Evolutionary conservation across 441 rosid genomes (phyloP).

Genomic region (Erodium texanum): DNA sequence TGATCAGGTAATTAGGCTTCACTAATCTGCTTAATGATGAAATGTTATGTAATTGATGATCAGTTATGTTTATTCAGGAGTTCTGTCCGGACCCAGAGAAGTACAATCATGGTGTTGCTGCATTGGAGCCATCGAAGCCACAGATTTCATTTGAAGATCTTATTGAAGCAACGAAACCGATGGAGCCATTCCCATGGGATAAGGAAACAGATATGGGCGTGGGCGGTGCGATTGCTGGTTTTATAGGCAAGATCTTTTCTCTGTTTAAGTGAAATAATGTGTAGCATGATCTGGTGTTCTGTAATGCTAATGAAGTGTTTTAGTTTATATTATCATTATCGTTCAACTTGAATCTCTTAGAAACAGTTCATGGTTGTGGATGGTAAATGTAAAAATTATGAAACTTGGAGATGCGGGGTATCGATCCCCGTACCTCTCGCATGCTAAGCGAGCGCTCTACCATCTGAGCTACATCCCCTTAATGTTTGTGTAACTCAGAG

Average conservation of each 20-base stretch:
- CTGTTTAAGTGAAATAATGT: slow-evolving; percentile 24
- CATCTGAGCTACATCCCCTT: slow-evolving; percentile 97
- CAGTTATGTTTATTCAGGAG: slow-evolving; percentile 36
- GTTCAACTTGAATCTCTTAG: too few species aligned
- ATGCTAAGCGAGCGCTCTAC: slow-evolving; percentile 99
- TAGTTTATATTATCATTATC: background rate
- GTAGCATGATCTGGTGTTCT: background rate
- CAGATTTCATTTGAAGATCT: slow-evolving; percentile 40
- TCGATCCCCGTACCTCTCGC: slow-evolving; percentile 88
- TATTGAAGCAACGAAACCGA: slow-evolving; percentile 44
- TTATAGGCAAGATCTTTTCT: slow-evolving; percentile 27
- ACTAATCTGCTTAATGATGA: background rate
- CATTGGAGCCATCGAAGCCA: slow-evolving; percentile 39
- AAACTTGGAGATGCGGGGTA: slow-evolving; percentile 65
- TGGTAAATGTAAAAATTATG: too few species aligned
- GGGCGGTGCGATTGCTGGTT: slow-evolving; percentile 32
- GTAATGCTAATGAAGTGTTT: background rate
- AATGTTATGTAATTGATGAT: background rate
- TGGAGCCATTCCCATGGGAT: slow-evolving; percentile 49
- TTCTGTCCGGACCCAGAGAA: slow-evolving; percentile 45
- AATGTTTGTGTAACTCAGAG: background rate
- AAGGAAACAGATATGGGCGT: slow-evolving; percentile 53
- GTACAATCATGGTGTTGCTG: slow-evolving; percentile 40
- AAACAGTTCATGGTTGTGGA: too few species aligned
- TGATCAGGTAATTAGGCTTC: slow-evolving; percentile 42